Conservation (phyloP, 768 basidiomycete genomes). For the Mycena capillaripes region DNA sequence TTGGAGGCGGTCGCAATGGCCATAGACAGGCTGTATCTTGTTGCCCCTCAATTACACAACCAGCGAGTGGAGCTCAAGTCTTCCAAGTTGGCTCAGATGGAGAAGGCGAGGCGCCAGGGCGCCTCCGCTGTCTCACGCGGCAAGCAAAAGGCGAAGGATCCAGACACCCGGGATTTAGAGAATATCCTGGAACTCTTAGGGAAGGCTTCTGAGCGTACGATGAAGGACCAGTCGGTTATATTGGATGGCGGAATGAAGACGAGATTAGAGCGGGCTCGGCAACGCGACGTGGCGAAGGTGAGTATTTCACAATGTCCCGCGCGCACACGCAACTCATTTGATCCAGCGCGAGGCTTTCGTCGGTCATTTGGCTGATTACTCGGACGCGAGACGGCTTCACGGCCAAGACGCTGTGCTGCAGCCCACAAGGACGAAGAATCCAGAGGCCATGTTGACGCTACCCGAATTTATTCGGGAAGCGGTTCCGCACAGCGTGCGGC, state of each 20-base stretch:
- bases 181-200: slow-evolving; percentile 79
- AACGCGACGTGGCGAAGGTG: slow-evolving; percentile 77
- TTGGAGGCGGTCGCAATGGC: slow-evolving; percentile 89
- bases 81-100: slow-evolving; percentile 79
- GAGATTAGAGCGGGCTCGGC: slow-evolving; percentile 66
- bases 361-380: slow-evolving; percentile 78
- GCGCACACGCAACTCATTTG: slow-evolving; percentile 23
- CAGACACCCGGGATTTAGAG: slow-evolving; percentile 70
- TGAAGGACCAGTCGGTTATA: slow-evolving; percentile 79
- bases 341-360: slow-evolving; percentile 81
- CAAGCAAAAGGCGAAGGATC: slow-evolving; percentile 61
- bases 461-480: slow-evolving; percentile 76
- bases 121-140: slow-evolving; percentile 39
- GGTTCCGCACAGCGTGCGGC: slow-evolving; percentile 51
- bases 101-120: slow-evolving; percentile 71
- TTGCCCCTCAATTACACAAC: slow-evolving; percentile 90
- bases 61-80: slow-evolving; percentile 93
- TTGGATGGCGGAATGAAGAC: slow-evolving; percentile 73
- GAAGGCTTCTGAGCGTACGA: slow-evolving; percentile 75
- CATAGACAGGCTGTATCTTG: slow-evolving; percentile 89
- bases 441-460: slow-evolving; percentile 66
- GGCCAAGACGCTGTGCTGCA: slow-evolving; percentile 82
- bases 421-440: slow-evolving; percentile 57
- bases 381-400: slow-evolving; percentile 79
- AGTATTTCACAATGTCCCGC: slow-evolving; percentile 23